Evolutionary conservation across 257 asterid species (phyloP), one percentile per base, ranked within the genome.

Genomic region (Fraxinus quadrangulata): DNA sequence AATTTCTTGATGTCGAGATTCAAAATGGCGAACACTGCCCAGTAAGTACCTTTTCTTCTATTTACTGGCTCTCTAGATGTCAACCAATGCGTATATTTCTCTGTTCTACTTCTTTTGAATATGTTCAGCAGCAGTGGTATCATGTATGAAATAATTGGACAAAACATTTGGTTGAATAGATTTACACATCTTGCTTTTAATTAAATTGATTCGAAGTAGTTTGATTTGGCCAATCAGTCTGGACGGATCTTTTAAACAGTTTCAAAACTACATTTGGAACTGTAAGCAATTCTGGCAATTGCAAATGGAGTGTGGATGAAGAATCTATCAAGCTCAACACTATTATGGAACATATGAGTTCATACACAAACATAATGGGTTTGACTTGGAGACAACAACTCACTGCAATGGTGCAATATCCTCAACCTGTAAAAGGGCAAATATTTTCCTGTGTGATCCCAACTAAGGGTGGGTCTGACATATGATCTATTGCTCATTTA

Each of bases 11-110:
- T 61, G 98, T 86, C 70, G 94, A 89, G 47, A 95, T 95, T 85
- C 99, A 95, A 88, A 89, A 84, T 73, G 99, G 99, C 56, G 96
- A 89, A 87, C 99, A 95, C 78, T 95, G 97, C 77, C 97, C 98
- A 67, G 98, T 95, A 70, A 81, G 94, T 87, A 81, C 71, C 77
- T 72, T 73, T 73, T 67, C 72, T 80, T 73, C 73, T 16, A 21
- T 70, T 70, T 65, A 16, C 70, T 28, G 24, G 63, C 63, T 54
- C 63, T 6, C 63, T 54, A 5, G 1, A 49, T 68, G n/a, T 70
- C 30, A 33, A 24, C 12, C 45, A 40, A 3, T 67, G 73, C 24
- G 26, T 4, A 54, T 66, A 31, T 67, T 80, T 11, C 71, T 59
- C 78, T 19, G 24, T 40, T 67, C 71, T 47, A 39, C 54, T 54